Conservation (phyloP, 805 yeast species). For the Priceomyces medius region DNA sequence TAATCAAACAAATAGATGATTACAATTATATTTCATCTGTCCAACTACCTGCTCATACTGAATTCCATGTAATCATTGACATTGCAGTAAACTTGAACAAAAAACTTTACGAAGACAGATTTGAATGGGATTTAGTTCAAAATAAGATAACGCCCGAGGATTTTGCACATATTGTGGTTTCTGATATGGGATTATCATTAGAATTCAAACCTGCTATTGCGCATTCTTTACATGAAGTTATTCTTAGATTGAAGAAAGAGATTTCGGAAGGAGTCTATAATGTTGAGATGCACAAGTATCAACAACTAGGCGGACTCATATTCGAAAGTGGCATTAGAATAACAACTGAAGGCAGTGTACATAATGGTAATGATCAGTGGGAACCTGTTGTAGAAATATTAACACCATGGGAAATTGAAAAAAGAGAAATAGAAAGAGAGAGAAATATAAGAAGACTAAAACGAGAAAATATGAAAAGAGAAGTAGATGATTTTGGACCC, state of each 20-base stretch:
- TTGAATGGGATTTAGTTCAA: slow-evolving; percentile 83
- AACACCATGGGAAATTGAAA: slow-evolving; percentile 90
- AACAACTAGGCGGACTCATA: slow-evolving; percentile 41
- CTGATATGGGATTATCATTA: slow-evolving; percentile 77
- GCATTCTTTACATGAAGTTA: slow-evolving; percentile 78
- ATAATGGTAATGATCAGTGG: slow-evolving; percentile 79
- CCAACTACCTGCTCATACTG: slow-evolving; percentile 56
- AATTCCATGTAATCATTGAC: slow-evolving; percentile 74
- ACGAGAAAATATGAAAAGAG: slow-evolving; percentile 79
- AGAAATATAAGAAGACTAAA: slow-evolving; percentile 87
- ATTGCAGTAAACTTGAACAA: slow-evolving; percentile 80
- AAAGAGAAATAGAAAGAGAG: slow-evolving; percentile 92
- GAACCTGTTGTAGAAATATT: slow-evolving; percentile 83
- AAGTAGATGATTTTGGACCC: slow-evolving; percentile 34
- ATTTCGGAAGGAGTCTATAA: slow-evolving; percentile 59
- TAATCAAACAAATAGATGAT: slow-evolving; percentile 79
- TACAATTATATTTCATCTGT: slow-evolving; percentile 61
- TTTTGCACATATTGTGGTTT: slow-evolving; percentile 79
- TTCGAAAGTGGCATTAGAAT: slow-evolving; percentile 44
- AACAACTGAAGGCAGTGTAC: slow-evolving; percentile 62
- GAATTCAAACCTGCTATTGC: slow-evolving; percentile 91
- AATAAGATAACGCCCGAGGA: slow-evolving; percentile 68
- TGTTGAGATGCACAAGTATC: slow-evolving; percentile 42
- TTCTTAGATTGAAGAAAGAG: slow-evolving; percentile 76
- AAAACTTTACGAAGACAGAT: slow-evolving; percentile 82